Evolutionary conservation across 495 filamentous ascomycete genomes (phyloP).

Genomic region (Sphaerosporella brunnea): DNA sequence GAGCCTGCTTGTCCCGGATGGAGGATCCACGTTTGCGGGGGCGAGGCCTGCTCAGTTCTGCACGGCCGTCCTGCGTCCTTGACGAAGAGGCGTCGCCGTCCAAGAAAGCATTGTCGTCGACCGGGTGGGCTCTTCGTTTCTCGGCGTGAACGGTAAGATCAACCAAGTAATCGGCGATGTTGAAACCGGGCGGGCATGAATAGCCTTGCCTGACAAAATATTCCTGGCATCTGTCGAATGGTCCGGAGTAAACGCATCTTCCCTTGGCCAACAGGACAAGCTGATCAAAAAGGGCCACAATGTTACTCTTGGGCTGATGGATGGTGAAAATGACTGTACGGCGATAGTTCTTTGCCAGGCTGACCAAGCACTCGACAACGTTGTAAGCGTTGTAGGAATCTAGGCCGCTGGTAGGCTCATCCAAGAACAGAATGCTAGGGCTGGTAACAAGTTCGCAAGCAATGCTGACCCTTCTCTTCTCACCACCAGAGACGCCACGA

Average conservation of each 20-base stretch:
- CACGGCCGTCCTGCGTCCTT: background rate
- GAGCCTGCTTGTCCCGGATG: conserved; percentile 47
- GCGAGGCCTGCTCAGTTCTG: conserved; percentile 1
- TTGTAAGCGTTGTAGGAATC: conserved; percentile 96
- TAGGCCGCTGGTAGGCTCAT: conserved; percentile 89
- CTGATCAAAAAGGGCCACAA: conserved; percentile 93
- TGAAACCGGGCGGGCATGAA: conserved; percentile 86
- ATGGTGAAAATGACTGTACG: conserved; percentile 96
- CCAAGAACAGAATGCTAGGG: conserved; percentile 89
- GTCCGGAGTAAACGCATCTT: conserved; percentile 80
- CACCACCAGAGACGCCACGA: conserved; percentile 88
- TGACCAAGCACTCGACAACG: conserved; percentile 89
- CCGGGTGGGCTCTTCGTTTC: conserved; percentile 12
- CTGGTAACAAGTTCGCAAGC: conserved; percentile 96
- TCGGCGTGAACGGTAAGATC: conserved; percentile 91
- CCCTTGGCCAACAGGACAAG: conserved; percentile 79
- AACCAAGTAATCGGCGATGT: conserved; percentile 93
- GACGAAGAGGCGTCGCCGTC: conserved; percentile 3
- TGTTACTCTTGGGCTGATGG: conserved; percentile 98
- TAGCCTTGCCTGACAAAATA: conserved; percentile 90
- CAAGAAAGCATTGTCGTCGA: conserved; percentile 10
- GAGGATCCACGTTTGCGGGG: conserved; percentile 23
- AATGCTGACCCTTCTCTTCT: conserved; percentile 90
- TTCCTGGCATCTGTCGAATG: conserved; percentile 69
- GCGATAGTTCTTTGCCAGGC: conserved; percentile 84